Evolutionary conservation across 2,329 filamentous ascomycete species (phyloP), one percentile per base, ranked within the genome.

Genomic region (Blastomyces gilchristii): DNA sequence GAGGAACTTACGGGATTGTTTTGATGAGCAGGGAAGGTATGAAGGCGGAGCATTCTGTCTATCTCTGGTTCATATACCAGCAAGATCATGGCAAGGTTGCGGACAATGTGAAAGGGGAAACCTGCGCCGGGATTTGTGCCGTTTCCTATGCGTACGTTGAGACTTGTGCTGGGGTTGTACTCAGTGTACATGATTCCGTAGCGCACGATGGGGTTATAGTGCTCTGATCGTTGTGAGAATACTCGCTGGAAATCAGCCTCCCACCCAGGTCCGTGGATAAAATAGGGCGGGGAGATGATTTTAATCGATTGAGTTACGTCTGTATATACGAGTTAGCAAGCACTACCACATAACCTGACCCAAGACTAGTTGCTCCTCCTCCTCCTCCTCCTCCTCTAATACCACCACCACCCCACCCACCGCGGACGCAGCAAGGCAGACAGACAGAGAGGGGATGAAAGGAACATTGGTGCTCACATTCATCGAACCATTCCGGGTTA

Each of bases 81-180:
- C 41, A 67, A 28, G 49, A 68, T 65, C 65, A 67, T 67, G 41
- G 66, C 66, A 43, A 68, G 64, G 41, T 67, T 68, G 31, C 65
- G 66, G 49, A 68, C 34, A 0, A 63, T 65, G 39, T 63, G n/a
- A 43, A 68, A 68, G 1, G 63, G 49, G 37, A 68, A 68, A 11
- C 7, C 63, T 3, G 64, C 47, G 8, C 47, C 57, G 1, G 63
- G 34, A 22, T 61, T 31, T 7, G 60, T 50, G 18, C 62, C 61
- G 49, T 68, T 67, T 28, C 64, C 66, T 37, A 67, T 64, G n/a
- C 65, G 65, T 25, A 67, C 62, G 49, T 67, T 65, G 37, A 68
- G 34, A 43, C 60, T 63, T 14, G 66, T 65, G 43, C 56, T 65
- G 16, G 53, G 53, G 47, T 67, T 67, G 41, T 63, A 63, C 31